phyloP scores from a whole-genome alignment of 345 rosid genomes.

The Boechera divaricarpa region DNA sequence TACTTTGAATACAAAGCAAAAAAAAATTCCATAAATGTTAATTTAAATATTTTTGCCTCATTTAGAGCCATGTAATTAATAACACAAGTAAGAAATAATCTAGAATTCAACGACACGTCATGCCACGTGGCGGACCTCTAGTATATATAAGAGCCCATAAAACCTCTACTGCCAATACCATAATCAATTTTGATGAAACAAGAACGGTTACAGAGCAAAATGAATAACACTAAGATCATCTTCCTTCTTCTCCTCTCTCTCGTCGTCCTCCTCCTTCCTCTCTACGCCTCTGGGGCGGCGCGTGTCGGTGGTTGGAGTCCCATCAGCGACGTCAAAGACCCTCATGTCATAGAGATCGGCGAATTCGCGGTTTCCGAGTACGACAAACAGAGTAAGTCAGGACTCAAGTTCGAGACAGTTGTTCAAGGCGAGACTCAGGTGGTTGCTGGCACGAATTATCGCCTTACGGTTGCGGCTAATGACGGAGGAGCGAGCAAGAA shows the following conservation, averaged over 20 bases:
- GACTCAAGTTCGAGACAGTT: constrained; percentile 45
- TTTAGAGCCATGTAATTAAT: not conserved
- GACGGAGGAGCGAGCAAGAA: constrained; percentile 25
- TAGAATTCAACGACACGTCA: not conserved
- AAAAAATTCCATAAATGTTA: not conserved
- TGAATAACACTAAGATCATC: not conserved
- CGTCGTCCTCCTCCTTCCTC: constrained; percentile 17
- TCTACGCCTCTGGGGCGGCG: constrained; percentile 22
- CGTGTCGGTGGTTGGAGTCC: constrained; percentile 59
- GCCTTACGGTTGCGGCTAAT: constrained; percentile 43
- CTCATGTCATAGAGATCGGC: constrained; percentile 57
- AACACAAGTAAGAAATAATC: not conserved
- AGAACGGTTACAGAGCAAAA: constrained; percentile 9
- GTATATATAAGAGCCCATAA: not conserved
- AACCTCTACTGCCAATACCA: not conserved
- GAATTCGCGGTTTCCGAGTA: constrained; percentile 55
- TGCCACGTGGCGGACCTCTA: not conserved
- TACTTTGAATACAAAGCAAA: not conserved
- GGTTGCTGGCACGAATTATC: constrained; percentile 60
- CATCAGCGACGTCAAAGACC: constrained; percentile 49
- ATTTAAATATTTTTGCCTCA: not conserved
- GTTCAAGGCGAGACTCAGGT: constrained; percentile 59
- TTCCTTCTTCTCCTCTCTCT: constrained; percentile 15
- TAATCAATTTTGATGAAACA: not conserved
- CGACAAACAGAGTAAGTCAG: constrained; percentile 33